Evolutionary conservation across 225 moss, liverwort and hornwort genomes (phyloP).

Genomic region (Bryum argenteum): DNA sequence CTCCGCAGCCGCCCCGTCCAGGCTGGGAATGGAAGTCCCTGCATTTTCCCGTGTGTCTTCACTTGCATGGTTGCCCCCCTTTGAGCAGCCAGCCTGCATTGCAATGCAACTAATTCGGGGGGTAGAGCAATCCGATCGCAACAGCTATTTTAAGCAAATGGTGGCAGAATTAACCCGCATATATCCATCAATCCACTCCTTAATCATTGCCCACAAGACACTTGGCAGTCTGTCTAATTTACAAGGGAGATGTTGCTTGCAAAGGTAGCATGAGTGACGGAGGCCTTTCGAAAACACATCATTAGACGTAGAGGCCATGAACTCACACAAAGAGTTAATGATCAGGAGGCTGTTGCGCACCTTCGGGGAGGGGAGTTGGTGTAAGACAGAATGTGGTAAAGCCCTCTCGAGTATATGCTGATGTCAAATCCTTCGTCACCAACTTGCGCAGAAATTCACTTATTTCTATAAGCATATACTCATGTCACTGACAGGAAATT

Average conservation of each 20-base stretch:
- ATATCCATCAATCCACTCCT: background rate
- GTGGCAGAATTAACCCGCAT: background rate
- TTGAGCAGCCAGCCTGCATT: too few species aligned
- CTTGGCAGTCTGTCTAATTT: background rate
- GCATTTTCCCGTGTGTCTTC: background rate
- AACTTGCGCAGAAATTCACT: too few species aligned
- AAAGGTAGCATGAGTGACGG: conserved; percentile 19
- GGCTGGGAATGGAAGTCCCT: background rate
- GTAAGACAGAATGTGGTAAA: background rate
- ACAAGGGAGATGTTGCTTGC: background rate
- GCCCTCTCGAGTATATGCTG: background rate
- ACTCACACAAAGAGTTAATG: background rate
- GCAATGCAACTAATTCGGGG: background rate
- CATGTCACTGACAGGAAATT: too few species aligned
- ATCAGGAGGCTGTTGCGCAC: background rate
- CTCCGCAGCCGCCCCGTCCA: conserved; percentile 20
- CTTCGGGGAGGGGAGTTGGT: background rate
- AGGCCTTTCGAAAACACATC: conserved; percentile 16
- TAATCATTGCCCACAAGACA: background rate
- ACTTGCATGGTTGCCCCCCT: too few species aligned
- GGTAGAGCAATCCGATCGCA: conserved; percentile 9
- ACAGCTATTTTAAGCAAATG: conserved; percentile 1
- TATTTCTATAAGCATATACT: too few species aligned
- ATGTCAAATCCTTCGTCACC: too few species aligned
- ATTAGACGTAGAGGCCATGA: conserved; percentile 22